phyloP scores from a whole-genome alignment of 257 asterid species.

The Agastache rugosa region DNA sequence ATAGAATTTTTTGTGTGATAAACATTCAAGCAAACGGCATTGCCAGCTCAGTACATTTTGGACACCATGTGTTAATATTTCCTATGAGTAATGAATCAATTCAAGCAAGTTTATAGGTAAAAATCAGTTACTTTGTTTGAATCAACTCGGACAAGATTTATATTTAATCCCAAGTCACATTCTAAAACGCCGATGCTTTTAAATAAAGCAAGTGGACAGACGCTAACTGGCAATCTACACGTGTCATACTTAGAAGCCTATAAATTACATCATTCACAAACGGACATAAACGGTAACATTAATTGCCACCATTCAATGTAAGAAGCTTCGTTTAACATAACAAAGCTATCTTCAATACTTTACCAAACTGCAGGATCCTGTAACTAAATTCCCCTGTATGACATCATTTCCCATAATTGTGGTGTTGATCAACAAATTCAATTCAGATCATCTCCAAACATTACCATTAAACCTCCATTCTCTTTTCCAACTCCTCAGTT shows the following conservation, averaged over 20 bases:
- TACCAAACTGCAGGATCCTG: slow-evolving; percentile 12
- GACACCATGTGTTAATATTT: neutral
- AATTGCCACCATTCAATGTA: slow-evolving; percentile 19
- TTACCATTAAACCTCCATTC: neutral
- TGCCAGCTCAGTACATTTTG: slow-evolving; percentile 14
- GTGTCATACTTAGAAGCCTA: slow-evolving; percentile 27
- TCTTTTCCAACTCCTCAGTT: neutral
- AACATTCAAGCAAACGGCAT: neutral
- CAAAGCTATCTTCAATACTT: neutral
- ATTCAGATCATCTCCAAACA: neutral
- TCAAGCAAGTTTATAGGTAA: slow-evolving; percentile 10
- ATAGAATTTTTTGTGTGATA: no score
- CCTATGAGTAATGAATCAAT: slow-evolving; percentile 21
- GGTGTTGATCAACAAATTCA: slow-evolving; percentile 23
- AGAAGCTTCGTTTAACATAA: slow-evolving; percentile 20
- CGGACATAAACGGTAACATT: slow-evolving; percentile 23
- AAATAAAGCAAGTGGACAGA: neutral
- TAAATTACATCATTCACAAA: neutral
- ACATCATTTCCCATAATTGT: slow-evolving; percentile 17
- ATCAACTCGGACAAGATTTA: neutral
- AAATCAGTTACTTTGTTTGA: neutral
- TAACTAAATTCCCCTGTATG: slow-evolving; percentile 14
- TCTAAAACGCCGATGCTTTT: neutral
- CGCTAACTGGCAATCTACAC: slow-evolving; percentile 18
- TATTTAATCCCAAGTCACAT: slow-evolving; percentile 1